Base-by-base conservation (phyloP, 1,284 basidiomycete species). In the Neotropicomus parvogracilis region DNA sequence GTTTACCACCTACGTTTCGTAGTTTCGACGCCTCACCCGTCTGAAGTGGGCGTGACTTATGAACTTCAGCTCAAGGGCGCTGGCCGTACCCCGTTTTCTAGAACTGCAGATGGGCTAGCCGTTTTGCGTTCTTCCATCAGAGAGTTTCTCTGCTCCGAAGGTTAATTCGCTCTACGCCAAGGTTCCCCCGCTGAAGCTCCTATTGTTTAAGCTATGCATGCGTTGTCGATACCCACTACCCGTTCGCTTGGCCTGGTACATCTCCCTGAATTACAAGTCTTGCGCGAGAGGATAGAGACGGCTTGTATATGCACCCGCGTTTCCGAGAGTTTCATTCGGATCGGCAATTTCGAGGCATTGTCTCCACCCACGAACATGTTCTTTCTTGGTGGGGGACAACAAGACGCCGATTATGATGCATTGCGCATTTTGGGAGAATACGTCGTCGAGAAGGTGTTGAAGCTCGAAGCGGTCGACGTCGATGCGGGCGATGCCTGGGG, bases 1-100 rank as follows among this genome's bases (percentile, higher is more conserved):
- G 48, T 51, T 55, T 31, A 49, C 19, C 27, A 34, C 46, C 44
- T 14, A 8, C 10, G 4, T 27, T 5, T 8, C n/a, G 8, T 49
- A 90, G 88, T 91, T 47, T 84, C 88, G 44, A 91, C 91, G 0
- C 82, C 83, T 2, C 80, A 87, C 59, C 82, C 85, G 1, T 64
- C 70, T 5, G 67, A 80, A 46, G 73, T 78, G 1, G 74, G 78
- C 17, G 70, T 77, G 3, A 72, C 75, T 0, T 85, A 84, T 55
- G 94, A 98, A 64, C 75, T 99, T 4, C 95, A 98, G 66, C 79
- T 98, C 56, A 99, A 98, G 64, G 95, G 95, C 0, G 83, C 87
- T 1, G 95, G 95, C 0, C 78, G 95, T 9, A 99, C 95, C 1
- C 95, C 95, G 0, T 98, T 95, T 70, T 91, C 92, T 1, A 80